Evolutionary conservation across 169 alveolate species (phyloP), one percentile per base, ranked within the genome.

Genomic region (Eimeria necatrix): DNA sequence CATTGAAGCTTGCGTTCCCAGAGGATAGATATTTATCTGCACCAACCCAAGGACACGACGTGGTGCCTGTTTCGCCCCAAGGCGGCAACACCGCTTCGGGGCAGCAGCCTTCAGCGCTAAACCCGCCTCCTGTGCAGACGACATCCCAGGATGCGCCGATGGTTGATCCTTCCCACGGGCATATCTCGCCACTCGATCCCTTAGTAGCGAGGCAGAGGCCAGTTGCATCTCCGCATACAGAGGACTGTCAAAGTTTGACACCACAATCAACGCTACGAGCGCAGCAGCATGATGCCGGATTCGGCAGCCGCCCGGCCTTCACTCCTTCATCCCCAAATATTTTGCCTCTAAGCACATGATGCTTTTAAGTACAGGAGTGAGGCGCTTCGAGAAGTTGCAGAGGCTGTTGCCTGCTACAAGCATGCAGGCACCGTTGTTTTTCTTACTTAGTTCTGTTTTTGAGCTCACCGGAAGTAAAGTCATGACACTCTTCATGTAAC

Each of bases 11-110:
- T 32, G 91, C 91, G 22, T 84, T 84, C 76, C 91, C 91, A 59
- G 91, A 84, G 56, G 91, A 59, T 24, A 56, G 91, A 41, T 84
- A 84, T 56, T 76, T 84, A n/a, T 53, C 91, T 5, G 78, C 91
- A 3, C 91, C 91, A 10, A 22, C 91, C 4, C 89, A 80, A 80
- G 91, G 56, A 41, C 91, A 84, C 49, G 20, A 74, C 41, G 78
- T 53, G 78, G 52, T 22, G 14, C 91, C 78, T 4, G 60, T 52
- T 6, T 32, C 91, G 9, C 76, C 76, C 8, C 61, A 4, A 84
- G 78, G 78, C 12, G 32, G 61, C 80, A 16, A 53, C 46, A 24
- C 89, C n/a, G 70, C 89, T 5, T 4, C 85, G 7, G 89, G 89
- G 49, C 91, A 49, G 48, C 89, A 51, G 22, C 60, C 14, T 4